Evolutionary conservation across 1,284 basidiomycete genomes (phyloP), one percentile per base, ranked within the genome.

Genomic region (Earliella scabrosa): DNA sequence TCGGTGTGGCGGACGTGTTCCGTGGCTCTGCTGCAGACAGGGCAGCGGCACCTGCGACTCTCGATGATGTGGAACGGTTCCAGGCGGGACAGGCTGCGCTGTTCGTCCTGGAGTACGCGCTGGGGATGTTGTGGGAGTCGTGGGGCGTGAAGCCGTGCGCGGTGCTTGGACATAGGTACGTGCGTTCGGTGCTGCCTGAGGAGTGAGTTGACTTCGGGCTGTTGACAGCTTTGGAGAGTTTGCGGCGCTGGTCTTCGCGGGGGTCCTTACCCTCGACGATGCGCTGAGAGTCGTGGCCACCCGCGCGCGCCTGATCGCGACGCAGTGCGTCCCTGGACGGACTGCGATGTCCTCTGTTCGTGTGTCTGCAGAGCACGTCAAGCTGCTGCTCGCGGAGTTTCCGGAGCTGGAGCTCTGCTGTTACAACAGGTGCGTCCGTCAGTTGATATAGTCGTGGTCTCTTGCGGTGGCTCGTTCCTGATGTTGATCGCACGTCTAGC

Each of bases 141-240:
- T 90, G 85, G 86, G 88, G 88, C 1, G 47, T 90, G 5, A 59
- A 62, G 21, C 87, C 87, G 2, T 63, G 70, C 16, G 82, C 78
- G 0, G 82, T 88, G 20, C 76, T 84, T 23, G 87, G 88, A 5
- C 87, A 89, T 61, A 89, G 88, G 88, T 88, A 52, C 55, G 76
- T 56, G n/a, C 43, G 18, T 16, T 41, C 39, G 20, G 31, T 38
- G 18, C 18, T 32, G n/a, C 16, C 4, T 9, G 24, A n/a, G n/a
- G n/a, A n/a, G n/a, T n/a, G n/a, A n/a, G n/a, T n/a, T 13, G 4
- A 27, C 8, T 20, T 14, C 7, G 26, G 39, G 13, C n/a, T 54
- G 35, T 39, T 9, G 24, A 27, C 58, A 88, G 86, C 66, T 76
- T 89, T 31, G 88, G 88, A 41, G 88, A 90, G 71, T 90, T 88